Evolutionary conservation across 2,329 filamentous ascomycete species (phyloP).

Genomic region (Decorospora gaudefroyi): DNA sequence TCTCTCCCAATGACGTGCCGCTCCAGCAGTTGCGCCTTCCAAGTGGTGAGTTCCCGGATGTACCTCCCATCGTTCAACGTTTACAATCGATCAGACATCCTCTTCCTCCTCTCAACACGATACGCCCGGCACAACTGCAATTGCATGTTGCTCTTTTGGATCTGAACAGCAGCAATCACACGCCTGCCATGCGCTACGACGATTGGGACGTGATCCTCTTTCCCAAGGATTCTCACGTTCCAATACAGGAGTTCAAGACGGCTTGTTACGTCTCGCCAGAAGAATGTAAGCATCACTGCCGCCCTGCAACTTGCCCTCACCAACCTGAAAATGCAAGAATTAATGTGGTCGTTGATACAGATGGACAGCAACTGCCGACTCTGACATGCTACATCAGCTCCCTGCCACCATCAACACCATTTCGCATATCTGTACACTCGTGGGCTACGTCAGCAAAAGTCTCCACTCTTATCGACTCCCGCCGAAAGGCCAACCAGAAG

Average conservation of each 20-base stretch:
- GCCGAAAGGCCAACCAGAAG: conserved; percentile 29
- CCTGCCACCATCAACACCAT: conserved; percentile 33
- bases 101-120: conserved; percentile 11
- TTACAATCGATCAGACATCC: conserved; percentile 5
- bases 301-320: neutral
- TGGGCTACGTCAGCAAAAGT: conserved; percentile 36
- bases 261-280: conserved; percentile 70
- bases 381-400: conserved; percentile 40
- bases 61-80: neutral
- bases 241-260: conserved; percentile 81
- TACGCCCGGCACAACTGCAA: conserved; percentile 8
- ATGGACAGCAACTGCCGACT: conserved; percentile 35
- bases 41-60: neutral
- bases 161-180: conserved; percentile 19
- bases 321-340: neutral
- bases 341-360: conserved; percentile 21
- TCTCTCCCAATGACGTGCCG: conserved; percentile 4
- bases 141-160: conserved; percentile 27
- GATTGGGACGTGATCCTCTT: conserved; percentile 88
- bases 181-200: conserved; percentile 73
- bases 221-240: conserved; percentile 66
- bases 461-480: conserved; percentile 34
- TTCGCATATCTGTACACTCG: conserved; percentile 45
- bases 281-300: conserved; percentile 26
- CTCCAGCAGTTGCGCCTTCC: conserved; percentile 14